phyloP scores from a whole-genome alignment of 1,139 yeast genomes.

The Scheffersomyces illinoinensis region DNA sequence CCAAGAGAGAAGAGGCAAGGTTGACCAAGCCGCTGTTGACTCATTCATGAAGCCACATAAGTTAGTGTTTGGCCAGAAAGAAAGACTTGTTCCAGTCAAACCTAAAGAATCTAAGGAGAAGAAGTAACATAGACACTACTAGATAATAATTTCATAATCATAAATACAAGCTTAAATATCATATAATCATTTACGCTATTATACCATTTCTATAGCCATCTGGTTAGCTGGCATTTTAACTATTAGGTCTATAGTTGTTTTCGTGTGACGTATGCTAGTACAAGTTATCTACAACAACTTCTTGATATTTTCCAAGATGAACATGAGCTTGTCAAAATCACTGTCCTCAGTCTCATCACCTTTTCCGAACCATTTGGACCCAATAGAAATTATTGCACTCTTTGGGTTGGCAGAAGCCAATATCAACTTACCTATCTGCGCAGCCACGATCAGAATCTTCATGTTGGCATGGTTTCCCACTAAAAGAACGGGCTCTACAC shows the following conservation, averaged over 20 bases:
- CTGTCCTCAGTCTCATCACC: conserved; percentile 32
- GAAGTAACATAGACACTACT: neutral
- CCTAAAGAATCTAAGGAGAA: conserved; percentile 52
- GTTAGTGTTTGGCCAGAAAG: conserved; percentile 70
- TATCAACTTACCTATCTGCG: conserved; percentile 44
- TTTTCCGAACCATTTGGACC: conserved; percentile 46
- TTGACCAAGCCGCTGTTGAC: conserved; percentile 67
- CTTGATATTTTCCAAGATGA: conserved; percentile 37
- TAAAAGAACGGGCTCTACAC: conserved; percentile 41
- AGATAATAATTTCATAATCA: neutral
- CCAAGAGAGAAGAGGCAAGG: conserved; percentile 73
- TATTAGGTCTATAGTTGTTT: neutral
- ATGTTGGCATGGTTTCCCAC: conserved; percentile 43
- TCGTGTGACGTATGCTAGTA: neutral
- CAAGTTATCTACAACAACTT: conserved; percentile 11
- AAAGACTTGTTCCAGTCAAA: conserved; percentile 70
- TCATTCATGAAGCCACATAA: conserved; percentile 85
- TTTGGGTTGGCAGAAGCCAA: conserved; percentile 28
- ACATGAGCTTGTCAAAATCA: conserved; percentile 46
- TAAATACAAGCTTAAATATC: neutral
- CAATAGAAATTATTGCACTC: conserved; percentile 38
- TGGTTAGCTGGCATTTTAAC: neutral
- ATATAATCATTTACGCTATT: neutral
- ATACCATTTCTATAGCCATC: neutral
- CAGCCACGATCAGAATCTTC: conserved; percentile 42